Evolutionary conservation across 163 green algal species (phyloP).

Genomic region (Prototheca cutis): DNA sequence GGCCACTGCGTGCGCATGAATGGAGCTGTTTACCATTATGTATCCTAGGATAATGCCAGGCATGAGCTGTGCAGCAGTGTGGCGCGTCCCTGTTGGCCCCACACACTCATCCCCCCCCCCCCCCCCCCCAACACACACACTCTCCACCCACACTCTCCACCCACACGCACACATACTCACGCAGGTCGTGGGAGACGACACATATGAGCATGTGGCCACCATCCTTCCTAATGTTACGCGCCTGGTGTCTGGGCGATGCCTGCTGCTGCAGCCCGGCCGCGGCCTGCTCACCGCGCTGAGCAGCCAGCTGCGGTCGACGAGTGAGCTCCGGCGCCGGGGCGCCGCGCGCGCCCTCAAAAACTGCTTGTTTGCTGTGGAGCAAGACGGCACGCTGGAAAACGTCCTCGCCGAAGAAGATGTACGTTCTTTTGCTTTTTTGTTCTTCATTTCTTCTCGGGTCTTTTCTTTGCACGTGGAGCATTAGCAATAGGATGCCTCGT

Average conservation of each 20-base stretch:
- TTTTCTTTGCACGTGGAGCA: too few relatives aligned
- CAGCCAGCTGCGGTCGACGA: constrained; percentile 37
- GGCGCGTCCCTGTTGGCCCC: too few relatives aligned
- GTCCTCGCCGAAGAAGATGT: constrained; percentile 33
- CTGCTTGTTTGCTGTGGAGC: constrained; percentile 51
- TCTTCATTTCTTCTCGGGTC: too few relatives aligned
- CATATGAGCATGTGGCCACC: constrained; percentile 48
- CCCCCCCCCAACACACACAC: too few relatives aligned
- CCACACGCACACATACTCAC: not conserved
- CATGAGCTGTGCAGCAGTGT: too few relatives aligned
- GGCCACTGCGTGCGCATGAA: too few relatives aligned
- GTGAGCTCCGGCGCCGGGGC: constrained; percentile 35
- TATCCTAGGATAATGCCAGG: too few relatives aligned
- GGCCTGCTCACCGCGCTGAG: constrained; percentile 47
- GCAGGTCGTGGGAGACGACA: constrained; percentile 21
- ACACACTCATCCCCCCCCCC: too few relatives aligned
- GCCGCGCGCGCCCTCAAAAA: constrained; percentile 56
- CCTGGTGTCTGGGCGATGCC: constrained; percentile 28
- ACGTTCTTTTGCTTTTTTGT: too few relatives aligned
- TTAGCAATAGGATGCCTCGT: too few relatives aligned
- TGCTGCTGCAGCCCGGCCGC: constrained; percentile 58
- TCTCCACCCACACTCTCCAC: not conserved
- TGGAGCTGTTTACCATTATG: too few relatives aligned
- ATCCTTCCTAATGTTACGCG: constrained; percentile 60
- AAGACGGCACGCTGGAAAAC: constrained; percentile 44